Evolutionary conservation across 495 filamentous ascomycete genomes (phyloP).

Genomic region (Penicillium angulare): DNA sequence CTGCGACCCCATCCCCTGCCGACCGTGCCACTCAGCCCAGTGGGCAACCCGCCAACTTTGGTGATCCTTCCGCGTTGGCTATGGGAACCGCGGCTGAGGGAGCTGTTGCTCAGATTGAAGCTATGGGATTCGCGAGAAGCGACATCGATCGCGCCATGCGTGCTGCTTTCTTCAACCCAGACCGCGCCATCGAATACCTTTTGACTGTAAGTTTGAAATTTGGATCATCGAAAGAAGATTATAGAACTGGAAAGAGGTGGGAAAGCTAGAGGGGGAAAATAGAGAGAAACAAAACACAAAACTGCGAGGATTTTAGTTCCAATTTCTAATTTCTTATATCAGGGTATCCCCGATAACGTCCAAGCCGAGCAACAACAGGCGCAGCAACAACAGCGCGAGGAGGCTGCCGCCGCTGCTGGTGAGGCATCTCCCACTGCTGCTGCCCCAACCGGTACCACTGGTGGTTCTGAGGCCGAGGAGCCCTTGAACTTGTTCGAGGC

Average conservation of each 20-base stretch:
- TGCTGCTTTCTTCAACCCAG: conserved; percentile 93
- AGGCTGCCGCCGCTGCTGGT: conserved; percentile 1
- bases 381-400: conserved; percentile 18
- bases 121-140: conserved; percentile 86
- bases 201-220: conserved; percentile 63
- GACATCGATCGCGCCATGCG: conserved; percentile 93
- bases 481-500: conserved; percentile 93
- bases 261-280: background rate
- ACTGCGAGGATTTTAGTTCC: too few species aligned
- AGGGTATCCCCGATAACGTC: conserved; percentile 89
- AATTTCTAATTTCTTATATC: background rate
- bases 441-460: conserved; percentile 35
- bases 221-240: background rate
- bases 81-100: conserved; percentile 77
- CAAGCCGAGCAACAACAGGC: conserved; percentile 64
- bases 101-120: conserved; percentile 93
- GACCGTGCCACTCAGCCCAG: conserved; percentile 28
- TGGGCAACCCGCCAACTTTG: conserved; percentile 52
- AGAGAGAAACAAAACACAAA: background rate
- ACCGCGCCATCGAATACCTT: conserved; percentile 95
- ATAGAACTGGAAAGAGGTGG: background rate
- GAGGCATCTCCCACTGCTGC: conserved; percentile 27
- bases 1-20: conserved; percentile 69
- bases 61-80: conserved; percentile 77
- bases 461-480: conserved; percentile 51